Evolutionary conservation across 164 flowering plant species (phyloP).

Genomic region (Berberis thunbergii): DNA sequence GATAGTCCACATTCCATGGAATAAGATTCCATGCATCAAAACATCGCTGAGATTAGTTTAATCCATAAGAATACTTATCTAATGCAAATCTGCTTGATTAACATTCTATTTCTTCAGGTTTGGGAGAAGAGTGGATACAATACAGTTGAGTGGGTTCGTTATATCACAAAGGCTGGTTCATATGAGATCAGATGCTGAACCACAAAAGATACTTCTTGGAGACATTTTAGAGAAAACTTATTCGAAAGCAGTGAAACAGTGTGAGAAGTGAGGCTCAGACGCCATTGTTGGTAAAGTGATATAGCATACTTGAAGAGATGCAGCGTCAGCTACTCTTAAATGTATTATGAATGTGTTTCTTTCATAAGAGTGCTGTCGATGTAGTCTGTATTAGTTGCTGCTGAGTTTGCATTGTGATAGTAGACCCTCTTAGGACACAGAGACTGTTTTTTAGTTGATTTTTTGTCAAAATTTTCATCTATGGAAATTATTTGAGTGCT

Average conservation of each 20-base stretch:
- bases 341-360: too few species aligned
- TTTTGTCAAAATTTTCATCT: neutral
- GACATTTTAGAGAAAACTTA: neutral
- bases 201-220: constrained; percentile 1
- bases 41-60: too few species aligned
- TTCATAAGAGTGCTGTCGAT: neutral
- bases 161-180: constrained; percentile 96
- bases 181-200: constrained; percentile 87
- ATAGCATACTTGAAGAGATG: too few species aligned
- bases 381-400: neutral
- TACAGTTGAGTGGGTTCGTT: constrained; percentile 99
- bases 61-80: too few species aligned
- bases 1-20: too few species aligned
- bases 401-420: neutral
- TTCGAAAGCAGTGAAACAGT: too few species aligned
- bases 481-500: neutral
- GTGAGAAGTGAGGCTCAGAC: too few species aligned
- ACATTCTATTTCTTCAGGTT: constrained; percentile 41
- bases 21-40: too few species aligned
- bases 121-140: constrained; percentile 99
- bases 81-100: neutral
- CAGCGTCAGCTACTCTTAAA: too few species aligned
- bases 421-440: neutral
- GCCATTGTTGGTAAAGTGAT: too few species aligned
- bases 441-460: neutral